These are phyloP conservation scores for Gremmenia infestans DNA, from an alignment of 2,329 filamentous ascomycete genomes.

Conservation along the genomic window DNA sequence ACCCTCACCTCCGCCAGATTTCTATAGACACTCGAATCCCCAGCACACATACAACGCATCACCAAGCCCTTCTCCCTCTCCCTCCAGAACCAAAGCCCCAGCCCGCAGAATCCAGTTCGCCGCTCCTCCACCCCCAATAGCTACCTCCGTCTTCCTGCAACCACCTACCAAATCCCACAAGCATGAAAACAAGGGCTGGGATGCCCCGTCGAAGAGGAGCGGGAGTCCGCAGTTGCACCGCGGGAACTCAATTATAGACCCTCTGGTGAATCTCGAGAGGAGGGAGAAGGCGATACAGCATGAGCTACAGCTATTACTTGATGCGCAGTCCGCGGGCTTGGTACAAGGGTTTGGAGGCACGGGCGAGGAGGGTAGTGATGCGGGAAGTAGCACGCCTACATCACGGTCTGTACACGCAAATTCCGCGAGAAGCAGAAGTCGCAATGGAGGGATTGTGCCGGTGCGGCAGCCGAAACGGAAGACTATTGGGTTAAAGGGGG, in stretches of 20 bases:
- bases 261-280: constrained; percentile 39
- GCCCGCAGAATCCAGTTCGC: constrained; percentile 25
- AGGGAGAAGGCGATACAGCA: constrained; percentile 49
- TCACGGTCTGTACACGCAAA: constrained; percentile 10
- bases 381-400: constrained; percentile 30
- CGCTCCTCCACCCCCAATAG: constrained; percentile 28
- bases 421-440: constrained; percentile 8
- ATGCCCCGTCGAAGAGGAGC: not conserved
- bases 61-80: constrained; percentile 12
- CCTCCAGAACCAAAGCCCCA: constrained; percentile 10
- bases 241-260: constrained; percentile 18
- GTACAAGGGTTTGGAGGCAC: constrained; percentile 26
- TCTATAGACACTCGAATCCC: constrained; percentile 18
- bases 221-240: constrained; percentile 11
- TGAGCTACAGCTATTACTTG: constrained; percentile 53
- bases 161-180: not conserved
- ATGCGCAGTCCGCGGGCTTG: constrained; percentile 50
- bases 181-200: not conserved
- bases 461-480: constrained; percentile 51
- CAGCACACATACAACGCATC: not conserved
- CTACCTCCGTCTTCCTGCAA: constrained; percentile 14
- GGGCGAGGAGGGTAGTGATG: constrained; percentile 36
- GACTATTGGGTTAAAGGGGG: constrained; percentile 53
- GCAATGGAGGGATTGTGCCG: constrained; percentile 44
- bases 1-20: constrained; percentile 24